Percentiles rank a stretch among this genome's conserved stretches.
These are phyloP conservation scores for Phaeoacremonium minimum DNA, from an alignment of 2,329 filamentous ascomycete species.

Conservation along the genomic window DNA sequence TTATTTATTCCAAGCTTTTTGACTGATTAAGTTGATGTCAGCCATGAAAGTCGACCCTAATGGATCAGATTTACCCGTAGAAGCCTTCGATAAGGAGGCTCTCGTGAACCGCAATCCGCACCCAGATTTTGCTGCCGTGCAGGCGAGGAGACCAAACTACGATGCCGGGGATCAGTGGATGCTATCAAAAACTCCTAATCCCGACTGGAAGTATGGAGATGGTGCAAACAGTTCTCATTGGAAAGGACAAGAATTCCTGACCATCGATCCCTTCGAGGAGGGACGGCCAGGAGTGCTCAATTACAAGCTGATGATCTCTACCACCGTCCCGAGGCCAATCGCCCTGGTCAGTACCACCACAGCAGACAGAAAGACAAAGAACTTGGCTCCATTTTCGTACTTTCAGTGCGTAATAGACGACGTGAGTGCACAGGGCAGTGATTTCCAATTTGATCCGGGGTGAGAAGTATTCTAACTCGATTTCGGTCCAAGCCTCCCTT, in stretches of 20 bases:
- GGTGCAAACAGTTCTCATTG: constrained; percentile 52
- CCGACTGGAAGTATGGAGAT: constrained; percentile 56
- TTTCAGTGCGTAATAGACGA: constrained; percentile 78
- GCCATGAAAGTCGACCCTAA: not conserved
- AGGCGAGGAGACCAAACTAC: constrained; percentile 50
- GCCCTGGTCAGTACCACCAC: constrained; percentile 54
- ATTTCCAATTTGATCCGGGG: too few relatives aligned
- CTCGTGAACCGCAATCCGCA: constrained; percentile 61
- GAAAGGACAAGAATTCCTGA: constrained; percentile 52
- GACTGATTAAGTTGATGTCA: too few relatives aligned
- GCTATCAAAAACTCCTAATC: not conserved
- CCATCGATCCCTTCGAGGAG: constrained; percentile 75
- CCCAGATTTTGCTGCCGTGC: constrained; percentile 70
- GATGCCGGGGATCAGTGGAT: not conserved
- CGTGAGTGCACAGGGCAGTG: too few relatives aligned
- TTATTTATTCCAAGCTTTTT: too few relatives aligned
- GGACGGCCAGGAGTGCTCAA: constrained; percentile 67
- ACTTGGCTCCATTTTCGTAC: constrained; percentile 82
- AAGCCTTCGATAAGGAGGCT: constrained; percentile 18
- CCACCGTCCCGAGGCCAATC: constrained; percentile 79
- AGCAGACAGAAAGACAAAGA: constrained; percentile 59
- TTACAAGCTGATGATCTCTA: constrained; percentile 91
- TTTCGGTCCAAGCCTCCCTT: not conserved
- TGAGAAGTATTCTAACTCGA: too few relatives aligned
- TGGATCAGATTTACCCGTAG: constrained; percentile 3